Percentiles rank a stretch among this genome's conserved stretches.
Conservation (phyloP, 2,329 filamentous ascomycete genomes). For the Alternaria sp. region DNA sequence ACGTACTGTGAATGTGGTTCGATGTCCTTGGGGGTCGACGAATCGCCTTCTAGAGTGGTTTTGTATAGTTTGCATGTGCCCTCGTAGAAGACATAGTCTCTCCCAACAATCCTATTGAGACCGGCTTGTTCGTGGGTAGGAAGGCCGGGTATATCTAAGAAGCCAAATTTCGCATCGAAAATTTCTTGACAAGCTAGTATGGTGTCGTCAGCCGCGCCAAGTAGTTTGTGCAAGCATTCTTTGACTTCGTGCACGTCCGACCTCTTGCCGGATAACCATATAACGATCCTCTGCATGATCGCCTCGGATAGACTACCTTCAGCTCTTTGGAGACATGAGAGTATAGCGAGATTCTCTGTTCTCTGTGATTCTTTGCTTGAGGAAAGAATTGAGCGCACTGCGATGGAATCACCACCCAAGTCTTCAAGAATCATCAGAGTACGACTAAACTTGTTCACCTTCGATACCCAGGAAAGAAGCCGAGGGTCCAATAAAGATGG, state of each 20-base stretch:
- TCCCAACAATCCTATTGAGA: background rate
- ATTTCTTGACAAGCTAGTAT: conserved; percentile 33
- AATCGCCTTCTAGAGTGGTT: background rate
- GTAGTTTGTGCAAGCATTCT: conserved; percentile 22
- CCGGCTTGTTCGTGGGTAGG: background rate
- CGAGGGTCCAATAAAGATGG: conserved; percentile 12
- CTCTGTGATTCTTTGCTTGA: conserved; percentile 19
- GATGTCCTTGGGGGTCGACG: background rate
- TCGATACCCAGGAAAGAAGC: conserved; percentile 8
- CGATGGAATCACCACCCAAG: conserved; percentile 3
- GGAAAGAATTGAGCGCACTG: conserved; percentile 29
- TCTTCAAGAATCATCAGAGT: conserved; percentile 35
- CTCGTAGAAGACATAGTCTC: background rate
- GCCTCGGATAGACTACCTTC: conserved; percentile 23
- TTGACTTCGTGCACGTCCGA: conserved; percentile 26
- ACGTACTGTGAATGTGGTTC: background rate
- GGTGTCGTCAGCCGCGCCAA: conserved; percentile 21
- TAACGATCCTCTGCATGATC: conserved; percentile 32
- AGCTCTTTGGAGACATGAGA: conserved; percentile 23
- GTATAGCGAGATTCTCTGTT: conserved; percentile 23
- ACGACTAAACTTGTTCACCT: conserved; percentile 6
- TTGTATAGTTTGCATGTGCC: background rate
- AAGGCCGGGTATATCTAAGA: conserved; percentile 25
- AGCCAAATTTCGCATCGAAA: conserved; percentile 30
- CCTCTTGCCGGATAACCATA: conserved; percentile 15